These are phyloP conservation scores for Acanthochlamys bracteata DNA, from an alignment of 106 monocot species.

Conservation along the genomic window DNA sequence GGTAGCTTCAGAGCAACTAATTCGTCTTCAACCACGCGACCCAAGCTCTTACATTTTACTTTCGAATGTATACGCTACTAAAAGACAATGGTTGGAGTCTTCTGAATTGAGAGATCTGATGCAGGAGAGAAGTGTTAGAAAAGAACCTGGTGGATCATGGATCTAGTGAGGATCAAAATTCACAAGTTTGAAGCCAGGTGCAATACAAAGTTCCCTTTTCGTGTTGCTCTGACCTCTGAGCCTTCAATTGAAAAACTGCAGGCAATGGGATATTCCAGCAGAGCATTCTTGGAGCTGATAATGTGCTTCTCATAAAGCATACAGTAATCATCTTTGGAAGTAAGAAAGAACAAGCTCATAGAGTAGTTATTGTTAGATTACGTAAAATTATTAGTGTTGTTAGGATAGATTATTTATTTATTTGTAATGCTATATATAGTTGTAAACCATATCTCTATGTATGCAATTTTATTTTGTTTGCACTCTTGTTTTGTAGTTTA, in stretches of 20 bases:
- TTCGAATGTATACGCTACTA: conserved; percentile 53
- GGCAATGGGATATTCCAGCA: conserved; percentile 38
- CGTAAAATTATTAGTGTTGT: too few relatives aligned
- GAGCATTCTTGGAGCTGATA: conserved; percentile 32
- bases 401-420: too few relatives aligned
- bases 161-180: conserved; percentile 47
- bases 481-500: too few relatives aligned
- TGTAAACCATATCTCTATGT: too few relatives aligned
- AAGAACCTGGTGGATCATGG: conserved; percentile 66
- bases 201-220: too few relatives aligned
- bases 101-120: conserved; percentile 35
- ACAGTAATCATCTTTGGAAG: too few relatives aligned
- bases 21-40: conserved; percentile 41
- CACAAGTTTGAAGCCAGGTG: conserved; percentile 61
- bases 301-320: too few relatives aligned
- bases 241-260: conserved; percentile 45
- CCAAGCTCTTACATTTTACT: conserved; percentile 45
- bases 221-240: too few relatives aligned
- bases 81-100: conserved; percentile 39
- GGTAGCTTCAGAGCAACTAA: conserved; percentile 36
- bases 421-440: too few relatives aligned
- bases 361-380: too few relatives aligned
- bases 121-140: conserved; percentile 34
- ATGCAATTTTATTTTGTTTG: too few relatives aligned
- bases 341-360: too few relatives aligned